These are phyloP conservation scores for Leishmania mexicana DNA, from an alignment of 208 protist species.

Conservation along the genomic window DNA sequence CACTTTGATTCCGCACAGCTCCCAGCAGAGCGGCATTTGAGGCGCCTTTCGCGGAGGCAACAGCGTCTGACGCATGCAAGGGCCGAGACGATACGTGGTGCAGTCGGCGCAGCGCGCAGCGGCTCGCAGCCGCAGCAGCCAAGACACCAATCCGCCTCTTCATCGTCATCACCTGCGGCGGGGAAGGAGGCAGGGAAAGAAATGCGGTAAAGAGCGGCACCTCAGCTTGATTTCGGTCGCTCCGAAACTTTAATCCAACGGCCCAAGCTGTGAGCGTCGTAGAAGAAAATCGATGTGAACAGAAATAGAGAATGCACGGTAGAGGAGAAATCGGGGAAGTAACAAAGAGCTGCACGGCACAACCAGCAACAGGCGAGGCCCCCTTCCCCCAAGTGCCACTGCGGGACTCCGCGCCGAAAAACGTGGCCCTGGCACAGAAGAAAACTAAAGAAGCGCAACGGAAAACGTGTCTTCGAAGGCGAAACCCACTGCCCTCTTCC, in stretches of 20 bases:
- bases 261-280: no score
- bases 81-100: slow-evolving; percentile 8
- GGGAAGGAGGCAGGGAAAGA: neutral
- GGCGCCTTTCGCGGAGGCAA: neutral
- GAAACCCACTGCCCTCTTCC: neutral
- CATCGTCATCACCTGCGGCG: slow-evolving; percentile 7
- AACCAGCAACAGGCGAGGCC: neutral
- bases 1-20: slow-evolving; percentile 39
- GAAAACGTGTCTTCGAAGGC: neutral
- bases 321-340: no score
- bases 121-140: slow-evolving; percentile 4
- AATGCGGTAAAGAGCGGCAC: neutral
- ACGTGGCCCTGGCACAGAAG: neutral
- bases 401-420: neutral
- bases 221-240: neutral
- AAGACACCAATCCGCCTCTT: slow-evolving; percentile 12
- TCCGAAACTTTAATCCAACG: neutral
- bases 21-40: neutral
- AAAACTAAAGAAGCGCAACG: neutral
- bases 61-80: neutral
- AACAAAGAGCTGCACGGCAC: neutral
- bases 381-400: neutral
- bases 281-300: neutral
- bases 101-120: slow-evolving; percentile 24
- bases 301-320: neutral